Base-by-base conservation (phyloP, 2,329 filamentous ascomycete genomes). In the Botrytis hyacinthi region DNA sequence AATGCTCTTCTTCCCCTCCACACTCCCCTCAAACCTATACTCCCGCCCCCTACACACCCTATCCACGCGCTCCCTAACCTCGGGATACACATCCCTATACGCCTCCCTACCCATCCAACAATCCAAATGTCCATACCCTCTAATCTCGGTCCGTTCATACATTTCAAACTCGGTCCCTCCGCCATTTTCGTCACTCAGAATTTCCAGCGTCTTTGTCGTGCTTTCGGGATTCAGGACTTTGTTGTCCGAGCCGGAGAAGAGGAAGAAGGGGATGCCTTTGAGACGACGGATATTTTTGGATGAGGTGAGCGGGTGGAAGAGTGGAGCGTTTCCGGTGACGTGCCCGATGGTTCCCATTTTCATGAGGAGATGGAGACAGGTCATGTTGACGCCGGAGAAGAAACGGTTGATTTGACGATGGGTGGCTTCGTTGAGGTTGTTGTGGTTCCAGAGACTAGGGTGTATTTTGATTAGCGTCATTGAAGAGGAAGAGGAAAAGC, bases 351-450 rank as follows among this genome's bases (percentile, higher is more conserved):
- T 79, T 9, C 89, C 89, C 82, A 88, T 86, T 51, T 82, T 82
- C 84, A 90, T 89, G 18, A 91, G 84, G 73, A 89, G 82, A 51
- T 84, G 80, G 68, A 91, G 83, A 74, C 87, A 81, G 1, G 83
- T 85, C 87, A 90, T 90, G 79, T 87, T 88, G 71, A 89, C 86
- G 71, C 90, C 90, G 76, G 87, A 87, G 73, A 92, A 87, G 81
- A 91, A 89, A 46, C 86, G 84, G 79, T 89, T 85, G 65, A 91
- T 86, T 78, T 90, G 86, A 0, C 85, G 82, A 80, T 92, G 90
- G 3, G 90, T 92, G 4, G 86, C 88, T 81, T 88, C 87, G 81
- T 91, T 91, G 44, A 92, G 85, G 79, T 92, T 91, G 5, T 77
- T 79, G 80, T 92, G 90, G 78, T 86, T 89, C 89, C 89, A 92